These are phyloP conservation scores for Quillaja saponaria DNA, from an alignment of 306 rosid species.

Conservation along the genomic window DNA sequence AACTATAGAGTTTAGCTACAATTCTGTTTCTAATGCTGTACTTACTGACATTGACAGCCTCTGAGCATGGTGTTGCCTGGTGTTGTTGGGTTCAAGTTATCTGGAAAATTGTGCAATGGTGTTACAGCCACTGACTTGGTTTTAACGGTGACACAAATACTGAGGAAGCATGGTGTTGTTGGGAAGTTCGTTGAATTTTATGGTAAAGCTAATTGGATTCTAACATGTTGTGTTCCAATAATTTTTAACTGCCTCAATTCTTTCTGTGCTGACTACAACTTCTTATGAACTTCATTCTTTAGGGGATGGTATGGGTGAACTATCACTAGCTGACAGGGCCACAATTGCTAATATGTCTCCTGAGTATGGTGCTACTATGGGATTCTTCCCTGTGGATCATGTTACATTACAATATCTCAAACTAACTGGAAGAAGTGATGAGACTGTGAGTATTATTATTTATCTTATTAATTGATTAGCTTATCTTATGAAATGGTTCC, in stretches of 20 bases:
- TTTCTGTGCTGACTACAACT: slow-evolving; percentile 17
- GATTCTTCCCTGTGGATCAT: slow-evolving; percentile 94
- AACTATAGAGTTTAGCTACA: slow-evolving; percentile 21
- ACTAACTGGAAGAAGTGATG: slow-evolving; percentile 91
- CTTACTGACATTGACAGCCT: slow-evolving; percentile 59
- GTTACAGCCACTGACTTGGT: slow-evolving; percentile 95
- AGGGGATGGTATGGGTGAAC: slow-evolving; percentile 92
- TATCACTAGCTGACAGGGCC: slow-evolving; percentile 95
- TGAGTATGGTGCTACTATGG: slow-evolving; percentile 99
- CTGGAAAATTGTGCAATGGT: slow-evolving; percentile 76
- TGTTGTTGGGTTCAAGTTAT: slow-evolving; percentile 86
- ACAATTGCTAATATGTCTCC: slow-evolving; percentile 99
- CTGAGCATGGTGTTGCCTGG: slow-evolving; percentile 99
- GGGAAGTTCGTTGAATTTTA: slow-evolving; percentile 95
- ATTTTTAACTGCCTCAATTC: background rate
- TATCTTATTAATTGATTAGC: slow-evolving; percentile 16
- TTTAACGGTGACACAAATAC: slow-evolving; percentile 85
- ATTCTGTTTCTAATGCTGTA: slow-evolving; percentile 26
- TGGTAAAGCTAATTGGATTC: slow-evolving; percentile 51
- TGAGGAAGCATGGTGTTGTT: slow-evolving; percentile 94
- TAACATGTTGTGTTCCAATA: background rate
- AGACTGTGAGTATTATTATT: slow-evolving; percentile 60
- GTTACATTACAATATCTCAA: slow-evolving; percentile 94
- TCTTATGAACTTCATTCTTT: slow-evolving; percentile 38
- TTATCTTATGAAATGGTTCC: slow-evolving; percentile 27